Base-by-base conservation (phyloP, 2,329 filamentous ascomycete species). In the Helotiales sp. region DNA sequence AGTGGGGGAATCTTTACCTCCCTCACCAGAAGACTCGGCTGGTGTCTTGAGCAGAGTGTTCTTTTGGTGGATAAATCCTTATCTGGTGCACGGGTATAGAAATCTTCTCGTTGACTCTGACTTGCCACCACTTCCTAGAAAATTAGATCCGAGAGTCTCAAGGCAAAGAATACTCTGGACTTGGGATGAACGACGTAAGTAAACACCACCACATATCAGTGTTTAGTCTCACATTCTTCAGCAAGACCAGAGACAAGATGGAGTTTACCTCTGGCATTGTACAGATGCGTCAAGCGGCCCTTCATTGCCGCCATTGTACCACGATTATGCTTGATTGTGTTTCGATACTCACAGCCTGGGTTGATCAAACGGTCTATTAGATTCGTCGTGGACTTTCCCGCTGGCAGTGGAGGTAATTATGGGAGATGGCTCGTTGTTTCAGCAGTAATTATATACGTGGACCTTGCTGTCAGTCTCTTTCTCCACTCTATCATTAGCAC, bases 301-400 rank as follows among this genome's bases (percentile, higher is more conserved):
- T 71, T 77, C 30, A 13, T 72, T 3, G 38, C 63, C 5, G 70
- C 71, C 2, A 63, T 74, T n/a, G 44, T 72, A 0, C 72, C 74
- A 3, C 71, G 76, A 7, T 33, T 78, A 0, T 70, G 71, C 24
- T 60, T 77, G 12, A 72, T 75, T 13, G 7, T 67, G 1, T 78
- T 78, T 55, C 70, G 72, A 4, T 78, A 75, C 48, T 69, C 72
- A 0, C 77, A 78, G 56, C 73, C 76, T 4, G 47, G 73, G 1
- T 63, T 79, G 2, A 77, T 79, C 33, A 71, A 70, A 19, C 54
- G 67, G 4, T 64, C 72, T 0, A 77, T 79, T 49, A 60, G 59
- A 42, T 77, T 68, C 50, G 65, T 70, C 13, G 63, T 19, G 5
- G 30, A 17, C 12, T 46, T 53, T 13, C 40, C 49, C 10, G 34